Evolutionary conservation across 192 early-diverging fungal genomes (phyloP), one percentile per base, ranked within the genome.

Genomic region (Coemansia sp.): DNA sequence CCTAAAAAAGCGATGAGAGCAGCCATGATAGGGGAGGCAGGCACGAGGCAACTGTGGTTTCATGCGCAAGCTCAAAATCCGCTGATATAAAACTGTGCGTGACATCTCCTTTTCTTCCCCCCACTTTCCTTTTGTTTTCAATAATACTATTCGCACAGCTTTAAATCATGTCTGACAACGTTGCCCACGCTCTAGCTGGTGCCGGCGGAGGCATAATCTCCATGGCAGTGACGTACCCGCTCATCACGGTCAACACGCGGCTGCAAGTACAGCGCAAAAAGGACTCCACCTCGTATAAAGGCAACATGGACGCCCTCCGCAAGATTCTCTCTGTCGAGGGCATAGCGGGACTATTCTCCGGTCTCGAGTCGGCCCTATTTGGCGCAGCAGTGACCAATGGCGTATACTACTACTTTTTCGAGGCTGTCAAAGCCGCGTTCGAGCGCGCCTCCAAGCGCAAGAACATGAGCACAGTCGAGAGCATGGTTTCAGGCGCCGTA

Each of bases 311-410:
- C 69, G 91, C 92, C 14, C 83, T 95, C 71, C 74, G 86, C 65
- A 97, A 94, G 84, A 95, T 99, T 65, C 35, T 98, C 11, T 84
- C 88, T 63, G 85, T 89, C 63, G 97, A 98, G 73, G 96, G 97
- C 50, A 76, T 93, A 10, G 66, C 82, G 11, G 95, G 95, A 4
- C 83, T 99, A 28, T 99, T 97, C 80, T 89, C 94, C 84, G 97
- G 97, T 18, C 82, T 98, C 67, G 88, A 90, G 73, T 96, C 94
- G 39, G 96, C 95, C 13, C 84, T 99, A 57, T 95, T 97, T 75
- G 97, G 97, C 21, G 95, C 95, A 65, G 94, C 95, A 23, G 77
- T 98, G 33, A 99, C 97, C 56, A 97, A 98, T 76, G 94, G 92
- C 51, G 83, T 87, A 39, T 92, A 92, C 83, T 93, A 92, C 75